Evolutionary conservation across 2,329 filamentous ascomycete genomes (phyloP).

Genomic region (Aspergillus aculeatus): DNA sequence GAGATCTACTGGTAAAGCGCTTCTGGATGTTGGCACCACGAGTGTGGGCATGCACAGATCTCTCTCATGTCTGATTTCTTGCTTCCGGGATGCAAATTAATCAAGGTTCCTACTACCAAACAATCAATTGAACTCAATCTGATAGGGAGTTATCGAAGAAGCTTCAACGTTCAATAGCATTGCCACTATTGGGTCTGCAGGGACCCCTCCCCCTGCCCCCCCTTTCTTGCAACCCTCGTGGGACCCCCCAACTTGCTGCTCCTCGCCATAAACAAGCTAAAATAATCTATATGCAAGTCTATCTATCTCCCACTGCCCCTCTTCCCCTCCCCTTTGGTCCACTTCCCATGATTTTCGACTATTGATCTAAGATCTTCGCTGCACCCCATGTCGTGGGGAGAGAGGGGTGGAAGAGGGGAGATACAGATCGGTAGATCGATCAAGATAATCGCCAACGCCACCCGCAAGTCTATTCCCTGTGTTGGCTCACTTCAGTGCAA

Average conservation of each 20-base stretch:
- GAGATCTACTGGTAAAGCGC: not conserved
- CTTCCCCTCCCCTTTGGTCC: not conserved
- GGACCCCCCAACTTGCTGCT: not conserved
- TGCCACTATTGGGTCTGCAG: not conserved
- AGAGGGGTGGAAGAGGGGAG: too few relatives aligned
- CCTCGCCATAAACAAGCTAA: not conserved
- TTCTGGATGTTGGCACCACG: not conserved
- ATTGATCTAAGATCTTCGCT: not conserved
- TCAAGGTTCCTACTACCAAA: not conserved
- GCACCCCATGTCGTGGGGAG: not conserved
- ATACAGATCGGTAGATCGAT: too few relatives aligned
- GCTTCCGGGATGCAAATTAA: not conserved
- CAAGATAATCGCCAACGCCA: too few relatives aligned
- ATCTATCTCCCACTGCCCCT: not conserved
- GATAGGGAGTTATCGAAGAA: not conserved
- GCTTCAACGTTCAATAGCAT: not conserved
- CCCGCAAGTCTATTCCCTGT: too few relatives aligned
- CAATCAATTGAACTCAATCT: not conserved
- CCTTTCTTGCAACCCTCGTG: too few relatives aligned
- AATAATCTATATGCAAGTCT: slow-evolving; percentile 5
- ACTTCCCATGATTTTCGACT: not conserved
- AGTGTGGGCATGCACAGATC: not conserved
- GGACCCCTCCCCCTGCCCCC: too few relatives aligned
- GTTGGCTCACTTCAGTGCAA: too few relatives aligned
- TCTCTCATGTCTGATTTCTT: not conserved